Evolutionary conservation across 192 early-diverging fungal species (phyloP), one percentile per base, ranked within the genome.

Genomic region (Coemansia sp.): DNA sequence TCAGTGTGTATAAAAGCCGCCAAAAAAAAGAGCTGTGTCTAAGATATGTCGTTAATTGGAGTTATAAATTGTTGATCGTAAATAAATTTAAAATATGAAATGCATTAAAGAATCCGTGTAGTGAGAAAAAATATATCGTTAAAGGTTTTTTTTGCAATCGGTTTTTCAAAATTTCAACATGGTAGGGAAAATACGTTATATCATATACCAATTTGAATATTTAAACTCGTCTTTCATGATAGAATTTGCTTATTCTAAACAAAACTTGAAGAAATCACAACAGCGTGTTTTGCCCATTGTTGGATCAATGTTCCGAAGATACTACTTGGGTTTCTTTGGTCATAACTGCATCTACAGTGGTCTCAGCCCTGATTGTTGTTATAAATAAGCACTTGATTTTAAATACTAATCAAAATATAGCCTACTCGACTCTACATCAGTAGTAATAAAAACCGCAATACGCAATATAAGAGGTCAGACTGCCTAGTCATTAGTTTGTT

Each of bases 381-480:
- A 42, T 36, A 60, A 60, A 60, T 60, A 60, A 40, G 34, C 34
- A 60, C 58, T 8, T 42, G 34, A 42, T 60, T 36, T 28, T 42
- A 18, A 22, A 14, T 30, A 36, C 34, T 29, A n/a, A 60, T 60
- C 20, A 60, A 11, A 25, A 30, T 54, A 54, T 45, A 45, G 42
- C 42, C 42, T 12, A 45, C 42, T 45, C 17, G 42, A 45, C 17
- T 45, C 42, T 45, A 12, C 11, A 16, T 16, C 14, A 16, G 17
- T 45, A 45, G 42, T 45, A 45, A 45, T 45, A 4, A 12, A 4
- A 12, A 3, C 17, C 17, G 42, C 14, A 16, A 12, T 12, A 45
- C 12, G 42, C 17, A 45, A 16, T 16, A 45, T 16, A 8, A 45
- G 5, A 45, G 42, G 5, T 45, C 42, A 12, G 42, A 12, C 42